phyloP scores from a whole-genome alignment of 176 grass and related monocot genomes.

The Oryza longistaminata region DNA sequence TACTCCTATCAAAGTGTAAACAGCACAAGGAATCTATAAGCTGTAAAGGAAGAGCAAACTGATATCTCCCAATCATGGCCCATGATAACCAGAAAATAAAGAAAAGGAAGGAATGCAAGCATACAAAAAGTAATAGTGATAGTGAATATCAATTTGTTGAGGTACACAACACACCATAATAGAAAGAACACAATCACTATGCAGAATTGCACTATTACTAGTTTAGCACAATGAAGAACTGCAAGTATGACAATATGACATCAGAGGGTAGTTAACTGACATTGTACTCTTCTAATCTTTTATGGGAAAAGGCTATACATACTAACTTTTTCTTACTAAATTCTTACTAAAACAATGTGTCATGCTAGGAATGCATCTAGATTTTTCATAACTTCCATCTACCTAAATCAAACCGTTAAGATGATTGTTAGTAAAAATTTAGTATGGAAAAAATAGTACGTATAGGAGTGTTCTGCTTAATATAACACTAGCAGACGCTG shows the following conservation, averaged over 20 bases:
- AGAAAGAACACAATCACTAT: neutral
- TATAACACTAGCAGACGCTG: too few relatives aligned
- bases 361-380: too few relatives aligned
- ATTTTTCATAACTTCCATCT: too few relatives aligned
- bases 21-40: constrained; percentile 45
- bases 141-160: constrained; percentile 10
- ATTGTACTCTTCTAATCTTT: too few relatives aligned
- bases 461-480: too few relatives aligned
- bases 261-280: neutral
- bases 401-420: too few relatives aligned
- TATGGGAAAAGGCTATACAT: too few relatives aligned
- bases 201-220: neutral
- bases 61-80: constrained; percentile 42
- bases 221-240: neutral
- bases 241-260: neutral
- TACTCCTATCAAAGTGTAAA: constrained; percentile 38
- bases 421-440: too few relatives aligned
- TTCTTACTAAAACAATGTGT: too few relatives aligned
- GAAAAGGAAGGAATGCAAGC: neutral
- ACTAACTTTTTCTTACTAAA: too few relatives aligned
- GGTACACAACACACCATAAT: neutral
- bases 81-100: neutral
- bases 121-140: constrained; percentile 3
- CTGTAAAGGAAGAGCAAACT: constrained; percentile 51
- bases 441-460: too few relatives aligned